Percentiles rank a stretch among this genome's conserved stretches.
Conservation (phyloP, 441 rosid species). For the Erodium texanum region DNA sequence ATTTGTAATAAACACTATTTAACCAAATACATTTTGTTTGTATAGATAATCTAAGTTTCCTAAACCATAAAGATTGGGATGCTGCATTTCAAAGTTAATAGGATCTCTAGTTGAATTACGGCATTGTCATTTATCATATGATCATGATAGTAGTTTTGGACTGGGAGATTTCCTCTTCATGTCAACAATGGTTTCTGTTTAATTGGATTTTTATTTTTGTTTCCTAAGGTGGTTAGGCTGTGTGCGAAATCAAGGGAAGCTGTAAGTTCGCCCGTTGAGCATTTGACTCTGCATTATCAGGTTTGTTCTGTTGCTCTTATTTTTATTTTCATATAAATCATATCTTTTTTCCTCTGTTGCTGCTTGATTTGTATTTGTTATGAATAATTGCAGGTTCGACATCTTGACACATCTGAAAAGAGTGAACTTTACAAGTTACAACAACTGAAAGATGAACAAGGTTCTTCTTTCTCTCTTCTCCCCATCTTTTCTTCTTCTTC, state of each 20-base stretch:
- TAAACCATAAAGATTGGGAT: neutral
- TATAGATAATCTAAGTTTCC: neutral
- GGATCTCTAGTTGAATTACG: neutral
- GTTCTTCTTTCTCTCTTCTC: conserved; percentile 25
- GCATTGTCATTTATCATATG: neutral
- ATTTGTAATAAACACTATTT: neutral
- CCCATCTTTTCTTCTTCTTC: neutral
- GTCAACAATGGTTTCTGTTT: neutral
- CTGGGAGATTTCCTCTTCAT: neutral
- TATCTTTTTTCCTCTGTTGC: neutral
- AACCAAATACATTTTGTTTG: neutral
- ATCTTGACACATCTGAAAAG: conserved; percentile 98
- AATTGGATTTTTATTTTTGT: neutral
- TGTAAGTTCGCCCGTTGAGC: conserved; percentile 98
- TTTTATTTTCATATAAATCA: conserved; percentile 7
- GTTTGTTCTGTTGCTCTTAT: conserved; percentile 30
- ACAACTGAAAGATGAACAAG: conserved; percentile 99
- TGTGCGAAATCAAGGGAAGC: conserved; percentile 99
- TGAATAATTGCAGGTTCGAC: conserved; percentile 66
- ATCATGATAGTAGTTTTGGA: neutral
- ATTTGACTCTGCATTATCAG: conserved; percentile 99
- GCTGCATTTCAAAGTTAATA: neutral
- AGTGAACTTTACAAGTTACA: conserved; percentile 96
- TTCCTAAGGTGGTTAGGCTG: conserved; percentile 77
- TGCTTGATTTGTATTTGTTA: neutral